Base-by-base conservation (phyloP, 2,329 filamentous ascomycete genomes). In the Colletotrichum noveboracense region DNA sequence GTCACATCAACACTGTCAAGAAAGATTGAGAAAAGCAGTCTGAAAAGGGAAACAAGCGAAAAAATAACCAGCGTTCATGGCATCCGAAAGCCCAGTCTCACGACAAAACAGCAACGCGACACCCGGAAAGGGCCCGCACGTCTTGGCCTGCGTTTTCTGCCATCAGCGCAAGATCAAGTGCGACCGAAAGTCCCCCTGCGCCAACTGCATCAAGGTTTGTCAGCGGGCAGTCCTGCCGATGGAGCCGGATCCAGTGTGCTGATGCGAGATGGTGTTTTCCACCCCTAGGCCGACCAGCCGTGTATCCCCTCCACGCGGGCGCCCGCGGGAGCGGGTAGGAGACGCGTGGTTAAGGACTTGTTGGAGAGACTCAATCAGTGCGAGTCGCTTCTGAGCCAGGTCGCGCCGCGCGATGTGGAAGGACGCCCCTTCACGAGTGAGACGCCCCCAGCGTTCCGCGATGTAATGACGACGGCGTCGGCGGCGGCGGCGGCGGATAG, bases 121-220 rank as follows among this genome's bases (percentile, higher is more conserved):
- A n/a, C 24, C 61, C 24, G 72, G 62, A n/a, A 67, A 67, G 62
- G 18, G 52, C 16, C 38, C 36, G 7, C 65, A 61, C 38, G 74
- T 71, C 21, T 48, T 75, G 60, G 71, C 89, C 32, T 91, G 90
- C 78, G 88, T 90, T 21, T 84, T 91, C 34, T 92, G 90, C 79
- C 90, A 92, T 80, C 88, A 90, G 79, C 88, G 90, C 78, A 92
- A 92, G 83, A 92, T 91, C 83, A 91, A 91, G 81, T 92, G 90
- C 82, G 90, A 92, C 79, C 87, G 90, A 75, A 88, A 87, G 55
- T 90, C 88, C 58, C 90, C 90, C 7, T 92, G 90, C 79, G 88
- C 84, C 12, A 88, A 88, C 76, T 89, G 87, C 67, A 75, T 80
- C 43, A 88, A 85, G 76, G 81, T 74, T 74, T 36, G 67, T 74